Evolutionary conservation across 2,329 filamentous ascomycete genomes (phyloP).

Genomic region (Drechslerella stenobrocha): DNA sequence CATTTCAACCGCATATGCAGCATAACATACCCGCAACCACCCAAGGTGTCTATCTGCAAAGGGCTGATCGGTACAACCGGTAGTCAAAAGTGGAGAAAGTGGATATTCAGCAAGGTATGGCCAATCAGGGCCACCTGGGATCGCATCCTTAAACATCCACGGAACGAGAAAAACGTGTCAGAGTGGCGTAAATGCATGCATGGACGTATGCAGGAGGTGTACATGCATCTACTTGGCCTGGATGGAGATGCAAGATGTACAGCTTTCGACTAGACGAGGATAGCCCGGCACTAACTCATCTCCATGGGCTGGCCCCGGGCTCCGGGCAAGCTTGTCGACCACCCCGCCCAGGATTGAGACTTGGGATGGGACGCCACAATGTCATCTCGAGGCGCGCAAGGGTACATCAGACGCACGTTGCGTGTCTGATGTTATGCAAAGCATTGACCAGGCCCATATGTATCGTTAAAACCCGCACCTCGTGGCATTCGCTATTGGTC

Average conservation of each 20-base stretch:
- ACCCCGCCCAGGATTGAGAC: background rate
- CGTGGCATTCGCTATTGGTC: background rate
- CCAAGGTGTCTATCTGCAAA: background rate
- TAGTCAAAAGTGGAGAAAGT: background rate
- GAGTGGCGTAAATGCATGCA: conserved; percentile 5
- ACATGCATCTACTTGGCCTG: background rate
- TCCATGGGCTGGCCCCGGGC: background rate
- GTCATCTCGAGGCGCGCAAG: background rate
- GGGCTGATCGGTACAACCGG: background rate
- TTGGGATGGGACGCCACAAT: background rate
- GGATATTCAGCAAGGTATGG: background rate
- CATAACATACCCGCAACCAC: conserved; percentile 3
- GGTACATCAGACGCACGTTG: background rate
- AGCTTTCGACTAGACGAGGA: background rate
- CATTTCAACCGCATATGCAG: background rate
- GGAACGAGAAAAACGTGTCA: conserved; percentile 5
- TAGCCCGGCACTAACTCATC: background rate
- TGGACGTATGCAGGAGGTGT: conserved; percentile 3
- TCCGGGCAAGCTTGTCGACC: background rate
- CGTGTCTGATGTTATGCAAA: background rate
- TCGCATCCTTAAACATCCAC: conserved; percentile 4
- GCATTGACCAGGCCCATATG: background rate
- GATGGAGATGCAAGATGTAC: background rate
- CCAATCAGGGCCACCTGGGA: background rate
- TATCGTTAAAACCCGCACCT: background rate